A percentile compares a stretch with the other conserved stretches of the same genome.
These are phyloP conservation scores for Paraphaeosphaeria minitans DNA, from an alignment of 2,329 filamentous ascomycete genomes.

Conservation along the genomic window DNA sequence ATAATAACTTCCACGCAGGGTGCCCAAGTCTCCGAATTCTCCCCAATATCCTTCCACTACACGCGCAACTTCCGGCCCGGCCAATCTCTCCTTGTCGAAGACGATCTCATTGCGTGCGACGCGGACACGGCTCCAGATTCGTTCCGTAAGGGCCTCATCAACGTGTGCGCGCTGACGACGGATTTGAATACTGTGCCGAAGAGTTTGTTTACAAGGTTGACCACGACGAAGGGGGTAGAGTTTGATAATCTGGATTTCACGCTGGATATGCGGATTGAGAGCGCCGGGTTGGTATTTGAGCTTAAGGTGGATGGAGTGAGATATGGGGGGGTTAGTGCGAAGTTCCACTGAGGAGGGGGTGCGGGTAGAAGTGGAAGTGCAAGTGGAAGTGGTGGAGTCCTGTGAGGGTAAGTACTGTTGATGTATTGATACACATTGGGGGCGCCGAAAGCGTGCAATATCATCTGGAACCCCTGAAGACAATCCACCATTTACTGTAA, in stretches of 20 bases:
- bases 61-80: constrained; percentile 82
- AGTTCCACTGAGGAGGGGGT: constrained; percentile 68
- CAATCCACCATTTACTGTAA: too few species aligned
- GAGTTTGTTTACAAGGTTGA: constrained; percentile 73
- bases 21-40: constrained; percentile 73
- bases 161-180: constrained; percentile 81
- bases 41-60: constrained; percentile 82
- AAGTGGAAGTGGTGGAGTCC: not conserved
- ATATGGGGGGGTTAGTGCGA: constrained; percentile 77
- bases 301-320: constrained; percentile 77
- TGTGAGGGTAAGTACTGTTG: not conserved
- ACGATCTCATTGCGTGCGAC: constrained; percentile 79
- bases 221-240: constrained; percentile 78
- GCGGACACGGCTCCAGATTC: constrained; percentile 67
- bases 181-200: constrained; percentile 77
- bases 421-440: not conserved
- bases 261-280: constrained; percentile 81
- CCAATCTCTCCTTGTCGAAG: constrained; percentile 77
- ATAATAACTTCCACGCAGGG: constrained; percentile 55
- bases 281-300: constrained; percentile 76
- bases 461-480: not conserved
- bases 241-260: constrained; percentile 85
- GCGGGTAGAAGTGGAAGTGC: too few species aligned
- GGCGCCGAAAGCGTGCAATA: not conserved
- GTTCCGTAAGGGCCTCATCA: constrained; percentile 60